These are phyloP conservation scores for Apostasia ramifera DNA, from an alignment of 106 monocot species.

Conservation along the genomic window DNA sequence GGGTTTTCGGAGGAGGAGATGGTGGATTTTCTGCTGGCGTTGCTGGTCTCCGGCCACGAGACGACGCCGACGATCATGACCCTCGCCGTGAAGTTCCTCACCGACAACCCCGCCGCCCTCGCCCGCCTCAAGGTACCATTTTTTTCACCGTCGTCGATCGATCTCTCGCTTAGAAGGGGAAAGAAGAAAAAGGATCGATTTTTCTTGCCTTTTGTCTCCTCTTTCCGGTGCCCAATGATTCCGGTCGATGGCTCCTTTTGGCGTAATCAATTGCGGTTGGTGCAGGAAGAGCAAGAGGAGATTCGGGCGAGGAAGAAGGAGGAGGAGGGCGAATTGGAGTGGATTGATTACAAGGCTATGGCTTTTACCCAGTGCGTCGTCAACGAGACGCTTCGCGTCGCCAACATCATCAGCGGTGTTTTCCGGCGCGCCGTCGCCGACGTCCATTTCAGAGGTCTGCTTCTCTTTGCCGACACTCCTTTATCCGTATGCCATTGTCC, in stretches of 20 bases:
- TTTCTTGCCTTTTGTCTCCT: not conserved
- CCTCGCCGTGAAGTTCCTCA: constrained; percentile 72
- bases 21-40: constrained; percentile 73
- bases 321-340: constrained; percentile 38
- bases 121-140: constrained; percentile 37
- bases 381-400: constrained; percentile 82
- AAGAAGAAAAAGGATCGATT: not conserved
- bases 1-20: constrained; percentile 70
- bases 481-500: not conserved
- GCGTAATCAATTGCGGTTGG: not conserved
- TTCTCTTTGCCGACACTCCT: not conserved
- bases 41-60: constrained; percentile 87
- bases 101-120: constrained; percentile 56
- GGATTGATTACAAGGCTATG: constrained; percentile 95
- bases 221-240: not conserved
- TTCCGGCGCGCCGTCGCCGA: constrained; percentile 73
- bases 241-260: not conserved
- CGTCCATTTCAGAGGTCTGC: constrained; percentile 65
- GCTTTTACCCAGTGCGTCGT: constrained; percentile 89
- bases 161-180: not conserved
- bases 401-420: constrained; percentile 82
- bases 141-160: too few species aligned
- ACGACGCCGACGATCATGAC: constrained; percentile 89
- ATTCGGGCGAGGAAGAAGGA: constrained; percentile 50
- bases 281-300: constrained; percentile 62